phyloP scores from a whole-genome alignment of 2,329 filamentous ascomycete genomes.

The Aspergillus unguis region DNA sequence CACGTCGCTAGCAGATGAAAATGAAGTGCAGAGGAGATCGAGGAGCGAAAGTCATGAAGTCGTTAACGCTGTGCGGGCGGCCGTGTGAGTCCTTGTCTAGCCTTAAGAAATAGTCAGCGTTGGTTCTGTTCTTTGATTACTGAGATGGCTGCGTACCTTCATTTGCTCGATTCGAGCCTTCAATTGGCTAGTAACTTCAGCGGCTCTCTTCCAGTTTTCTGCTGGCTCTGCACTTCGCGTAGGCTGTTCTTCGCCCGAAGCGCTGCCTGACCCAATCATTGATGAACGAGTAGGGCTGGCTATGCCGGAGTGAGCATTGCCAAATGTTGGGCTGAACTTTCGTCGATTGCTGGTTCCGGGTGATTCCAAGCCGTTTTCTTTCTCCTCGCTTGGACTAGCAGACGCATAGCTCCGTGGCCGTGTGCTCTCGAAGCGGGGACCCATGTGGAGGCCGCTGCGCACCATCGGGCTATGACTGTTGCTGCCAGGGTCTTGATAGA shows the following conservation, averaged over 20 bases:
- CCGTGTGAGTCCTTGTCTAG: slow-evolving; percentile 44
- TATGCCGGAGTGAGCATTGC: slow-evolving; percentile 33
- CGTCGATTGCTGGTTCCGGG: slow-evolving; percentile 35
- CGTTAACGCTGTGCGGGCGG: slow-evolving; percentile 37
- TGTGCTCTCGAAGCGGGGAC: slow-evolving; percentile 39
- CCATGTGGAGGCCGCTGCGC: slow-evolving; percentile 36
- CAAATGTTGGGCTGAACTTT: slow-evolving; percentile 45
- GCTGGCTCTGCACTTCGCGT: slow-evolving; percentile 53
- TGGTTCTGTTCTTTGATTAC: background rate
- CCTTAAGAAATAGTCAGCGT: slow-evolving; percentile 29
- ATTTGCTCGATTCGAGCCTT: slow-evolving; percentile 98
- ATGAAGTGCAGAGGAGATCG: slow-evolving; percentile 10
- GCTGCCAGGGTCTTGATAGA: slow-evolving; percentile 38
- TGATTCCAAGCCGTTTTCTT: slow-evolving; percentile 60
- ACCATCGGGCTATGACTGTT: slow-evolving; percentile 28
- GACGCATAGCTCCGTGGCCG: slow-evolving; percentile 43
- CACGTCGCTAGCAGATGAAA: slow-evolving; percentile 10
- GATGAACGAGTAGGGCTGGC: slow-evolving; percentile 39
- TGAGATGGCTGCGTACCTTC: slow-evolving; percentile 58
- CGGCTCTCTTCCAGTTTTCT: slow-evolving; percentile 95
- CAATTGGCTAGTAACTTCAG: slow-evolving; percentile 94
- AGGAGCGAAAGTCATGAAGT: slow-evolving; percentile 24
- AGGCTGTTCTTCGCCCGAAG: slow-evolving; percentile 33
- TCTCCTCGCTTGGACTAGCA: slow-evolving; percentile 66
- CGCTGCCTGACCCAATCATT: slow-evolving; percentile 34